Evolutionary conservation across 805 yeast species (phyloP).

Genomic region (Wickerhamiella kurtzmanii): DNA sequence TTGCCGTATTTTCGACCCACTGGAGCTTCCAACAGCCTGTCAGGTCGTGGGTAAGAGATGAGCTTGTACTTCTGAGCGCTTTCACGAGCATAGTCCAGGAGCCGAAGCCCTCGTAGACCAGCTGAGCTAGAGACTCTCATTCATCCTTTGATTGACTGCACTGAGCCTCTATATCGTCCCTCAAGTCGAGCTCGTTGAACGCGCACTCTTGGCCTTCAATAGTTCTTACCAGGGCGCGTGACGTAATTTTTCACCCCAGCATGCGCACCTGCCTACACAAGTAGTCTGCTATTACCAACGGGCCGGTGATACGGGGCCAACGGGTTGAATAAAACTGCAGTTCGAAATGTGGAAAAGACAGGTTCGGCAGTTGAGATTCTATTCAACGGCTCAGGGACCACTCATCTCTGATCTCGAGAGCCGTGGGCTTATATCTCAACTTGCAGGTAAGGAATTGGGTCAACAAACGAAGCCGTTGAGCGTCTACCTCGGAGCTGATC

Average conservation of each 20-base stretch:
- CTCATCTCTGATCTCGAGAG: not conserved
- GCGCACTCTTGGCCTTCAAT: too few species aligned
- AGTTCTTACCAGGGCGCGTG: too few species aligned
- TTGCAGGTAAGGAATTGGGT: constrained; percentile 16
- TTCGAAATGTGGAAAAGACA: not conserved
- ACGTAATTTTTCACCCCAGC: not conserved
- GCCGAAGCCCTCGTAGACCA: constrained; percentile 9
- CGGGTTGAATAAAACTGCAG: too few species aligned
- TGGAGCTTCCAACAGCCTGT: constrained; percentile 8
- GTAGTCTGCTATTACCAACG: too few species aligned
- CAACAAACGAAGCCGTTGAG: constrained; percentile 33
- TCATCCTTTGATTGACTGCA: too few species aligned
- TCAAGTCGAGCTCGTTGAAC: not conserved
- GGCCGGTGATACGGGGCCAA: too few species aligned
- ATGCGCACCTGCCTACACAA: too few species aligned
- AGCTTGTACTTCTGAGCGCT: constrained; percentile 5
- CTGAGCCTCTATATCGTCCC: too few species aligned
- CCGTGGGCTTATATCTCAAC: constrained; percentile 35
- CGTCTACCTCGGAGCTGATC: constrained; percentile 91
- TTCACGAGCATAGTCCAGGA: constrained; percentile 12
- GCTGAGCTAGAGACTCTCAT: constrained; percentile 5
- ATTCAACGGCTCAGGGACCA: not conserved
- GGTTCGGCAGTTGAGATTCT: not conserved
- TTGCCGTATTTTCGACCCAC: constrained; percentile 13
- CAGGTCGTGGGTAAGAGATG: constrained; percentile 4